phyloP scores from a whole-genome alignment of 179 eudicot genomes.

The Spinacia oleracea region DNA sequence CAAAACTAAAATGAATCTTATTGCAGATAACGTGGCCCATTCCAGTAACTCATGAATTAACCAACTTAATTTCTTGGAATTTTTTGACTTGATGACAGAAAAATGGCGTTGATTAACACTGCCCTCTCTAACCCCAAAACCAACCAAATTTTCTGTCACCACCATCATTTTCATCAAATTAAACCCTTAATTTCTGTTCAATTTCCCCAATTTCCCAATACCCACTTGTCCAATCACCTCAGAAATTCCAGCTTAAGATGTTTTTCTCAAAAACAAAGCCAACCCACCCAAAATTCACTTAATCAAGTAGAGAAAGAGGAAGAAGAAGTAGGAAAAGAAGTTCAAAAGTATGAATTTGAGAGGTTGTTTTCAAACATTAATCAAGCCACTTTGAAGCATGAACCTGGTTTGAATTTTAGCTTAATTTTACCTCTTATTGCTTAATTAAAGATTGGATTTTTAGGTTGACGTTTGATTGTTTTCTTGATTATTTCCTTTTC shows the following conservation, averaged over 20 bases:
- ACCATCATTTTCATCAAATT: neutral
- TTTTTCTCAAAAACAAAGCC: constrained; percentile 21
- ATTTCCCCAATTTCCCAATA: constrained; percentile 8
- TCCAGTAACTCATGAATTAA: neutral
- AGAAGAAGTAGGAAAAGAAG: neutral
- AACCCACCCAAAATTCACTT: constrained; percentile 24
- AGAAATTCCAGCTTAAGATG: constrained; percentile 25
- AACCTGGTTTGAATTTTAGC: constrained; percentile 55
- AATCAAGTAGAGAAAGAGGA: constrained; percentile 9
- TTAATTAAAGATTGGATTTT: neutral
- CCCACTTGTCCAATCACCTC: constrained; percentile 27
- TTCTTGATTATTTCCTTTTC: neutral
- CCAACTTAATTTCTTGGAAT: neutral
- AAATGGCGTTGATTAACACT: constrained; percentile 14
- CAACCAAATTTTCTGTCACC: neutral
- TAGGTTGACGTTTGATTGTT: neutral
- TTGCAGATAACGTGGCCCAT: constrained; percentile 20
- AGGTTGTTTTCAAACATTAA: constrained; percentile 85
- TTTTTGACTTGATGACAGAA: neutral
- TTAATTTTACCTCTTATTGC: neutral
- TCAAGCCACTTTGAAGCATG: constrained; percentile 65
- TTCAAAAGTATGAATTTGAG: constrained; percentile 41
- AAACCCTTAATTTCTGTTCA: neutral
- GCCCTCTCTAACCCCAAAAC: constrained; percentile 11
- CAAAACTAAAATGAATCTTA: no score